Evolutionary conservation across 768 basidiomycete genomes (phyloP), one percentile per base, ranked within the genome.

Genomic region (Amylocystis lapponica): DNA sequence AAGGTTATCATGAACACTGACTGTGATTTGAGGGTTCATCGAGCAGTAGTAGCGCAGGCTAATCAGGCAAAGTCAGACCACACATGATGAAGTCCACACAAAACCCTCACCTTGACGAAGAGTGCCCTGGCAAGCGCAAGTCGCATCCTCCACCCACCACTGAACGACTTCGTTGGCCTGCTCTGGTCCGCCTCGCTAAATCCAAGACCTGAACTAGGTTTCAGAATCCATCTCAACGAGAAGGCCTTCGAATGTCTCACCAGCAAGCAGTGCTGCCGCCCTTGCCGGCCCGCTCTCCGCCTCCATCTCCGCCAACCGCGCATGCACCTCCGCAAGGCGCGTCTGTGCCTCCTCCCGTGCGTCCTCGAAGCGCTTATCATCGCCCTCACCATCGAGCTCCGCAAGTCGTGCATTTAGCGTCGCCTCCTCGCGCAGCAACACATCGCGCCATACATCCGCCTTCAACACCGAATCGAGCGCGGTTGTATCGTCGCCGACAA

Each of bases 361-460:
- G 54, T 89, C 89, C 54, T 85, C 87, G 29, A 87, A 81, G 13
- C 83, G 75, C 51, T 84, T 86, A 38, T 88, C 87, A 48, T 88
- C 86, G 5, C 78, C 75, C 54, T 86, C 79, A 19, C 63, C 62
- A 46, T 96, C 92, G 11, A 95, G 71, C 46, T 74, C 78, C 0
- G 76, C 64, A 2, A 98, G 74, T 48, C 78, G 75, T 0, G 74
- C 75, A 55, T 94, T 93, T 34, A 97, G 69, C 17, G 72, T 65
- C 0, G 66, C 66, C 63, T 98, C 94, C 57, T 99, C 92, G 43
- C 81, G 85, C 38, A 96, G 65, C 14, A 97, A 71, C 51, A 90
- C 86, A 56, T 95, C 93, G 60, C 95, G 76, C 92, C 96, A 98
- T 25, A 99, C 96, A 59, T 99, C 96, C n/a, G 96, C 96, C 62